Percentiles rank a stretch among this genome's conserved stretches.
phyloP scores from a whole-genome alignment of 1,139 yeast genomes.

The Lodderomyces parapsilosis region DNA sequence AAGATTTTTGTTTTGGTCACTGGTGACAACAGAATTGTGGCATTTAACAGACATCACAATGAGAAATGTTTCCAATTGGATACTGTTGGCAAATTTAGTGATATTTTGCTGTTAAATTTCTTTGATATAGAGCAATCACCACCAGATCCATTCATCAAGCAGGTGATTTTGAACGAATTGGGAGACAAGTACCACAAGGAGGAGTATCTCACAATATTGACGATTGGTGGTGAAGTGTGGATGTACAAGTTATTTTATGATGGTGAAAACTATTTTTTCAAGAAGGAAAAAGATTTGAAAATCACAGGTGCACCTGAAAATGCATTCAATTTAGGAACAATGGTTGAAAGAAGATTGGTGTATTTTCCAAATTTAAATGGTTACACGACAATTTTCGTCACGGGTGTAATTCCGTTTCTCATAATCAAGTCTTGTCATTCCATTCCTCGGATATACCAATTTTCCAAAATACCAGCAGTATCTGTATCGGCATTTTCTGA shows the following conservation, averaged over 20 bases:
- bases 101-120: constrained; percentile 49
- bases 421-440: constrained; percentile 66
- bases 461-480: constrained; percentile 62
- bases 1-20: constrained; percentile 67
- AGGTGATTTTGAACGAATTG: constrained; percentile 60
- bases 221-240: constrained; percentile 77
- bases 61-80: constrained; percentile 66
- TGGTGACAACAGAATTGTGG: constrained; percentile 71
- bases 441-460: constrained; percentile 64
- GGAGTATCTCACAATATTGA: constrained; percentile 68
- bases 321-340: constrained; percentile 67
- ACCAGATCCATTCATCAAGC: constrained; percentile 77
- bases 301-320: constrained; percentile 77
- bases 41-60: constrained; percentile 62
- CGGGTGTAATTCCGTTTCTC: constrained; percentile 74
- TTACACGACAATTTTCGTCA: constrained; percentile 61
- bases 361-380: constrained; percentile 60
- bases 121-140: constrained; percentile 60
- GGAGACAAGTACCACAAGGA: constrained; percentile 56
- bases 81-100: constrained; percentile 57
- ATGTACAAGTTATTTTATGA: constrained; percentile 61
- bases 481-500: constrained; percentile 58
- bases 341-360: constrained; percentile 66
- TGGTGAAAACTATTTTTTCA: constrained; percentile 48
- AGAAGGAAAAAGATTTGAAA: constrained; percentile 46